Percentiles rank a stretch among this genome's conserved stretches.
Conservation (phyloP, 2,329 filamentous ascomycete species). For the Coleophoma cylindrospora region DNA sequence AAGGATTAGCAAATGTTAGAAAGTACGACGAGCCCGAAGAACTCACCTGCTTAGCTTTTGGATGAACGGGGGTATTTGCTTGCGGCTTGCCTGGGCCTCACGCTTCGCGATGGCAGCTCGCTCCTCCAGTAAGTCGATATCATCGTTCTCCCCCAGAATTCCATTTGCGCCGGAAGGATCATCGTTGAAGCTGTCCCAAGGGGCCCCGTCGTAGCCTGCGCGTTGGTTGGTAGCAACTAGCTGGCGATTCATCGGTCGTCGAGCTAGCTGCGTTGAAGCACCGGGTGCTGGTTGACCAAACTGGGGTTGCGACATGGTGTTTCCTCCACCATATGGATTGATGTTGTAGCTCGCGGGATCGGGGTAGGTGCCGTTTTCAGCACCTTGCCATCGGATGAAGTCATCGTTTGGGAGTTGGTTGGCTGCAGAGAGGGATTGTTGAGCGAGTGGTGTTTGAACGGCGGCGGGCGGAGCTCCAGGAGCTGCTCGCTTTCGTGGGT, state of each 20-base stretch:
- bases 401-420: conserved; percentile 43
- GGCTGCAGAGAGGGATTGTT: conserved; percentile 41
- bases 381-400: conserved; percentile 44
- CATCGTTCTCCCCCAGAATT: conserved; percentile 54
- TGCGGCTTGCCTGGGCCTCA: conserved; percentile 84
- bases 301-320: conserved; percentile 13
- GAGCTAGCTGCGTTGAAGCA: conserved; percentile 25
- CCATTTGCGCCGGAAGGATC: conserved; percentile 29
- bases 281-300: conserved; percentile 19
- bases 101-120: conserved; percentile 77
- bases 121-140: conserved; percentile 73
- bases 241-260: conserved; percentile 25
- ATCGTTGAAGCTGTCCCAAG: conserved; percentile 36
- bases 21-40: conserved; percentile 2
- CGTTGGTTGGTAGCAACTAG: conserved; percentile 22
- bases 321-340: conserved; percentile 14
- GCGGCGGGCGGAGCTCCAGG: conserved; percentile 62
- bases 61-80: conserved; percentile 95
- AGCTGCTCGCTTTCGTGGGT: conserved; percentile 66
- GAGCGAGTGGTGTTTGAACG: conserved; percentile 44
- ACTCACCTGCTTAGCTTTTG: conserved; percentile 93
- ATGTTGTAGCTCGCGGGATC: conserved; percentile 27
- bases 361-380: conserved; percentile 27
- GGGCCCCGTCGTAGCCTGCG: conserved; percentile 16
- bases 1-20: conserved; percentile 19